These are phyloP conservation scores for Climacium dendroides DNA, from an alignment of 225 moss, liverwort and hornwort species.

Conservation along the genomic window DNA sequence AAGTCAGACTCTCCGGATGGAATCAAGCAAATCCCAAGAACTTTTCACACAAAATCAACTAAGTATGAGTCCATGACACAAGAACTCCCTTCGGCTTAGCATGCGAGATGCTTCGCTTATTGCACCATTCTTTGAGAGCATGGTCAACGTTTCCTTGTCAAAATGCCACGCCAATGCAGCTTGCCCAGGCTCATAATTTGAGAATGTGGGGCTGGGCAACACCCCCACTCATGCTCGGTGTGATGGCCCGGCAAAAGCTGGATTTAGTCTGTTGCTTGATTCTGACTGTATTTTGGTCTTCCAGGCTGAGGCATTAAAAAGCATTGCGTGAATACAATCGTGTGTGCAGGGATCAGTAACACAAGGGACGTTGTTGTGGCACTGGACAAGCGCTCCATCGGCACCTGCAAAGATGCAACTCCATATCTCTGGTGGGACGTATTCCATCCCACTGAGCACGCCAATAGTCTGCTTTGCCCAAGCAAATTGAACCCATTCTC, in stretches of 20 bases:
- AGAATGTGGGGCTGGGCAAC: too few species aligned
- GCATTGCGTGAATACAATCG: not conserved
- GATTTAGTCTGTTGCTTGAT: too few species aligned
- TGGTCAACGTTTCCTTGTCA: not conserved
- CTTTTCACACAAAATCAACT: too few species aligned
- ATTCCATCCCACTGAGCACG: slow-evolving; percentile 33
- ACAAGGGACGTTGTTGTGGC: slow-evolving; percentile 33
- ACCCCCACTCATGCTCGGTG: too few species aligned
- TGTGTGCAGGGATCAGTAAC: not conserved
- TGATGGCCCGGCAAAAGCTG: too few species aligned
- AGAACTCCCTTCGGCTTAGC: too few species aligned
- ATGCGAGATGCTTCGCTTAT: too few species aligned
- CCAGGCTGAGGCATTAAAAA: not conserved
- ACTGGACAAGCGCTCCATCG: slow-evolving; percentile 21
- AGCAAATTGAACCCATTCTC: not conserved
- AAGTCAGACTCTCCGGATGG: too few species aligned
- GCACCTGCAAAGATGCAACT: slow-evolving; percentile 33
- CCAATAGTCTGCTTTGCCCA: not conserved
- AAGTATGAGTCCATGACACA: too few species aligned
- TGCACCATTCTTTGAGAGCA: not conserved
- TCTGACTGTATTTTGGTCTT: not conserved
- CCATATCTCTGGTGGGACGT: slow-evolving; percentile 45
- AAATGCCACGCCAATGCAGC: not conserved
- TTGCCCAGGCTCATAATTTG: too few species aligned
- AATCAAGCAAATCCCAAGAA: too few species aligned